Base-by-base conservation (phyloP, 768 basidiomycete species). In the Panaeolus cyanescens region DNA sequence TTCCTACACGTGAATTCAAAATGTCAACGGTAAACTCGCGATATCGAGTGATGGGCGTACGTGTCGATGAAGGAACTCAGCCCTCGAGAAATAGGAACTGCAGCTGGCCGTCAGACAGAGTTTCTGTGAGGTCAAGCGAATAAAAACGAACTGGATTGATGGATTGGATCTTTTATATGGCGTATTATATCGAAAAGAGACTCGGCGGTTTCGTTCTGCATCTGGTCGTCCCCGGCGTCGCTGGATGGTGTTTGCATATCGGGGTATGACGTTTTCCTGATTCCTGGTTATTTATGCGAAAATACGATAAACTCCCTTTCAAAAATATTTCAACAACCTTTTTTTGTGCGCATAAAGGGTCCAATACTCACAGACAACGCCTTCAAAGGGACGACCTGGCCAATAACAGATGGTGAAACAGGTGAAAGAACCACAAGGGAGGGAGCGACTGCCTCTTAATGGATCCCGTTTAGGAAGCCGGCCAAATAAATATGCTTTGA, bases 11-110 rank as follows among this genome's bases (percentile, higher is more conserved):
- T 30, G 56, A 5, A 50, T 50, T 50, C 17, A 40, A 60, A 58
- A 31, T 39, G 56, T 61, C 19, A 61, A 28, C 30, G 54, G 60
- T 28, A 39, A n/a, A 32, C 57, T 42, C 54, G 31, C 53, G 28
- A 28, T 39, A 39, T 34, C 8, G 8, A 54, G 39, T 10, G 32
- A 15, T 32, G 37, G 9, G 73, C 85, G 36, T 75, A 91, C 90
- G 89, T 90, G 67, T 92, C 90, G 54, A 92, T 88, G 45, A 91
- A 80, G 10, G 64, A 67, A 12, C 72, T 72, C 9, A 82, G 66
- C 13, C 73, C 67, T 0, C 67, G 66, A 15, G 73, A 72, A 31
- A 83, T 67, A 5, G 75, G 73, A 15, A 83, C 81, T 82, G 32
- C 1, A 66, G 17, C 36, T 13, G 45, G 13, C 39, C 56, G 53